These are phyloP conservation scores for Monosporascus sp. DNA, from an alignment of 2,329 filamentous ascomycete species.

Conservation along the genomic window DNA sequence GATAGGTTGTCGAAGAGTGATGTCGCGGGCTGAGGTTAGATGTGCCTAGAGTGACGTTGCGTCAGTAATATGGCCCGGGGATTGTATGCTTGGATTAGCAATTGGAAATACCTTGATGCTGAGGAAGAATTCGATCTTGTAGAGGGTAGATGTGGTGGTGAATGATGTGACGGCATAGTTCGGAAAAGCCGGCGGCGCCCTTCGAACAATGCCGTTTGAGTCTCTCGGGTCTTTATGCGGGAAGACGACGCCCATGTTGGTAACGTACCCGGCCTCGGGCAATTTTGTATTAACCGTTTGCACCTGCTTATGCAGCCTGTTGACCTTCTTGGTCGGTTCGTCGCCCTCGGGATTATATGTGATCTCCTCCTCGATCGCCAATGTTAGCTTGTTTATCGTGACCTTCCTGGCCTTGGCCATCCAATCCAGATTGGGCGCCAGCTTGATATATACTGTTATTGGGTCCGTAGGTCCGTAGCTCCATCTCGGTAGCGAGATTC, in stretches of 20 bases:
- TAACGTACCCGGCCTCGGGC: slow-evolving; percentile 87
- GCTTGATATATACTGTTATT: slow-evolving; percentile 91
- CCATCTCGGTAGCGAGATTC: slow-evolving; percentile 89
- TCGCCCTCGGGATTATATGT: slow-evolving; percentile 98
- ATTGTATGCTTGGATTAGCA: neutral
- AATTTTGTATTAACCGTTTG: slow-evolving; percentile 78
- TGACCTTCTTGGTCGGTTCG: slow-evolving; percentile 84
- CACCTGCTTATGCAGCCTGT: slow-evolving; percentile 77
- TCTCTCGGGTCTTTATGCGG: slow-evolving; percentile 86
- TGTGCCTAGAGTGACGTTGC: slow-evolving; percentile 57
- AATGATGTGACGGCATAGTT: slow-evolving; percentile 86
- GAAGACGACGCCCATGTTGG: slow-evolving; percentile 85
- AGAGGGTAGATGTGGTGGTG: slow-evolving; percentile 86
- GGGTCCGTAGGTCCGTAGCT: slow-evolving; percentile 94
- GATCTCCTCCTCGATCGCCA: slow-evolving; percentile 93
- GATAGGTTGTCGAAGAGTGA: slow-evolving; percentile 82
- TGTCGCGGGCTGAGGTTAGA: slow-evolving; percentile 81
- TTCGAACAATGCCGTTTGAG: slow-evolving; percentile 76
- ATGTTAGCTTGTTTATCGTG: slow-evolving; percentile 88
- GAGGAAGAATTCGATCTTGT: slow-evolving; percentile 97
- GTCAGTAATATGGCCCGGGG: slow-evolving; percentile 7
- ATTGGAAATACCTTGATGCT: slow-evolving; percentile 70
- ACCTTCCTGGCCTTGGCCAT: slow-evolving; percentile 84
- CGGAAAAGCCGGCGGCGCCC: slow-evolving; percentile 82
- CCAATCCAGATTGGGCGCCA: slow-evolving; percentile 90